Evolutionary conservation across 225 moss, liverwort and hornwort genomes (phyloP), one percentile per base, ranked within the genome.

Genomic region (Pleurozium schreberi): DNA sequence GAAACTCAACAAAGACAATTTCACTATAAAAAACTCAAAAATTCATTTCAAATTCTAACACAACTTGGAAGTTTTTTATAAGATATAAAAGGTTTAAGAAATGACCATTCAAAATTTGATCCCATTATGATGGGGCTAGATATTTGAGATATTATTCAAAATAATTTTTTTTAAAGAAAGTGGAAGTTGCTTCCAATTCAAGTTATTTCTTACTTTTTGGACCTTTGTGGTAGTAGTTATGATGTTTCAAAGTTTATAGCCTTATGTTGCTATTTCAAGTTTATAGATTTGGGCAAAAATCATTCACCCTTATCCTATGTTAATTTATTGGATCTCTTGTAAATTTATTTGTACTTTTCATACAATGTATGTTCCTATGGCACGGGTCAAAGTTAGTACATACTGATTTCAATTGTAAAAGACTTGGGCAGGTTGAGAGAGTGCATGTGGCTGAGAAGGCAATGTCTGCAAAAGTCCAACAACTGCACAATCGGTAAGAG

Each of bases 381-480:
- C 55, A 31, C 55, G 79, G 77, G 66, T 66, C 55, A 42, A 79
- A 66, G 79, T 64, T 77, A 50, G 87, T 66, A 66, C 53, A 59
- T 74, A 45, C 67, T 84, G 45, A 87, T 89, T 92, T 77, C 92
- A 94, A 87, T 93, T 93, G 75, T 69, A 89, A 91, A 86, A 77
- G 75, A 83, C 81, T 55, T 71, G 87, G 81, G 85, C 86, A 98
- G 98, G 95, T 92, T 90, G 95, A 97, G 89, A 95, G 93, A 88
- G 89, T 97, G 87, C 93, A 95, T 17, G 90, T 82, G 86, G 78
- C 86, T 80, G 97, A 97, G 90, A 94, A 91, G 90, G 79, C 83
- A 80, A 94, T 95, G 93, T 88, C 83, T 84, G 90, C 92, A 81
- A 93, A 95, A 85, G 68, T 95, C 16, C 92, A 95, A 87, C 91